Evolutionary conservation across 495 filamentous ascomycete species (phyloP).

Genomic region (Aspergillus avenaceus): DNA sequence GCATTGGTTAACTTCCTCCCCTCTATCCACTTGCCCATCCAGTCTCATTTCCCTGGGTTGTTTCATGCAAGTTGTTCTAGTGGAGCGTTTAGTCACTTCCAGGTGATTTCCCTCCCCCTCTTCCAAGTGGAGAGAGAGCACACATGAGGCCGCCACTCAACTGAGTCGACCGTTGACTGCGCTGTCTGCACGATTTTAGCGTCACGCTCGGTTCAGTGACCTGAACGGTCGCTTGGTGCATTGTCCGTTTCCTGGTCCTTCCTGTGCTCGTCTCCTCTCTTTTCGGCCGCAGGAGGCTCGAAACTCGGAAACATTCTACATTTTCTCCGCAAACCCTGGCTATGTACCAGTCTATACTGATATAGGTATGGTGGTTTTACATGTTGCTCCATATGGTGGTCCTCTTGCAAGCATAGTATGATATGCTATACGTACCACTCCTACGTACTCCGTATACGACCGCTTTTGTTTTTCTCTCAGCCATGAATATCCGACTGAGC

Average conservation of each 20-base stretch:
- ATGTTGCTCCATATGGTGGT: slow-evolving; percentile 8
- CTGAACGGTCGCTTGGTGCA: slow-evolving; percentile 16
- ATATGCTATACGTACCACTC: slow-evolving; percentile 11
- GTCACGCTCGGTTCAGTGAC: slow-evolving; percentile 18
- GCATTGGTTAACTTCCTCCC: slow-evolving; percentile 1
- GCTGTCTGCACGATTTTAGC: slow-evolving; percentile 17
- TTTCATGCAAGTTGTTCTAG: slow-evolving; percentile 23
- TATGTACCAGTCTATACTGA: slow-evolving; percentile 8
- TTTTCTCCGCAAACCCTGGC: slow-evolving; percentile 22
- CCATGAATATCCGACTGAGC: background rate
- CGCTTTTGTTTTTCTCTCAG: background rate
- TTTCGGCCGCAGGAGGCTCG: slow-evolving; percentile 12
- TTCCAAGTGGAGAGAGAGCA: slow-evolving; percentile 13
- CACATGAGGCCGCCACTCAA: slow-evolving; percentile 8
- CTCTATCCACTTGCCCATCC: background rate
- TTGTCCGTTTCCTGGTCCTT: slow-evolving; percentile 20
- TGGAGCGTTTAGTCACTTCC: slow-evolving; percentile 11
- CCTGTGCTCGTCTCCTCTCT: slow-evolving; percentile 8
- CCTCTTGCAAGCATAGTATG: background rate
- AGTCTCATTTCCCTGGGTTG: slow-evolving; percentile 10
- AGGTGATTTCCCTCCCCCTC: background rate
- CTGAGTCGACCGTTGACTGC: slow-evolving; percentile 13
- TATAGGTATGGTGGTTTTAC: slow-evolving; percentile 11
- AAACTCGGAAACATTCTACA: slow-evolving; percentile 15
- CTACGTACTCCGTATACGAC: slow-evolving; percentile 7